Conservation (phyloP, 2,329 filamentous ascomycete species). For the Aspergillus pseudonomiae region DNA sequence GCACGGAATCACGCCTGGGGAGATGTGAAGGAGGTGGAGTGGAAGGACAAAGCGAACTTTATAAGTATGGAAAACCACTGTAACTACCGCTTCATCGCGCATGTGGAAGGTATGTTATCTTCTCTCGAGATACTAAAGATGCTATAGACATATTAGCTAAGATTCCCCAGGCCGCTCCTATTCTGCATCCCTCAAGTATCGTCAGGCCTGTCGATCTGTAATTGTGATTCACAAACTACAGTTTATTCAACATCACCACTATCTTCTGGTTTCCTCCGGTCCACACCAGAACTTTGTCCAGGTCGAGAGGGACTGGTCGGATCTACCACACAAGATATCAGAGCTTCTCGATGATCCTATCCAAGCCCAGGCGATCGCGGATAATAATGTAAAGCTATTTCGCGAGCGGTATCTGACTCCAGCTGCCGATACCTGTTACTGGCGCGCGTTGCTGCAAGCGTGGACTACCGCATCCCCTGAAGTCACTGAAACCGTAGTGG, state of each 20-base stretch:
- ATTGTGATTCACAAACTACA: conserved; percentile 52
- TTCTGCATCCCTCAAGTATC: conserved; percentile 55
- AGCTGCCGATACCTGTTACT: no score
- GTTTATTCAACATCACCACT: conserved; percentile 53
- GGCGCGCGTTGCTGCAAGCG: no score
- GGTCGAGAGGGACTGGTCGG: conserved; percentile 57
- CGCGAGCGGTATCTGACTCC: no score
- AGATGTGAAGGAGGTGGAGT: conserved; percentile 8
- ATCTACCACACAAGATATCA: conserved; percentile 39
- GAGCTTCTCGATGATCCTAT: no score
- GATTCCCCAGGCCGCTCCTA: conserved; percentile 42
- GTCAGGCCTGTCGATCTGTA: conserved; percentile 53
- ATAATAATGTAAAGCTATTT: no score
- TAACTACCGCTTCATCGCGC: conserved; percentile 22
- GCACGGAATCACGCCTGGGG: background rate
- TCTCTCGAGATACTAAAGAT: no score
- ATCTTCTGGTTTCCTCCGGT: conserved; percentile 46
- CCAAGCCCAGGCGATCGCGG: no score
- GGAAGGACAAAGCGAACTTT: conserved; percentile 7
- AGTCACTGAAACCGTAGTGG: no score
- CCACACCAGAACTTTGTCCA: conserved; percentile 53
- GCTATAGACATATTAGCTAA: no score
- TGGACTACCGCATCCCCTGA: no score
- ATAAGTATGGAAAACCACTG: conserved; percentile 12
- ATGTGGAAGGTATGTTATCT: conserved; percentile 49